Evolutionary conservation across 805 yeast genomes (phyloP).

Genomic region (Peterozyma xylosa): DNA sequence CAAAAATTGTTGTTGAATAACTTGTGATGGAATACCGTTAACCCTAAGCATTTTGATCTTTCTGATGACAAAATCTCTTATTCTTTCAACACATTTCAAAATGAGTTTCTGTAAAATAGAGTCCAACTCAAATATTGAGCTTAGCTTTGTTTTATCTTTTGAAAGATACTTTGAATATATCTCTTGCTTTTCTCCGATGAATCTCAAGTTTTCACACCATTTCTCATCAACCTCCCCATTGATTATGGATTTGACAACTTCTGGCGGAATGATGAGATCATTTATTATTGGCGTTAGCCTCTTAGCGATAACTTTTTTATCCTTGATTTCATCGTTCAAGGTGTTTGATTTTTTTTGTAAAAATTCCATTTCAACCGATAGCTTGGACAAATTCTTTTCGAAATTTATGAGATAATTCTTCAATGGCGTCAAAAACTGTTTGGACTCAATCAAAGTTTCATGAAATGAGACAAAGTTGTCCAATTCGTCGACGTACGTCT

Average conservation of each 20-base stretch:
- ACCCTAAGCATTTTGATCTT: conserved; percentile 64
- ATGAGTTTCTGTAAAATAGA: conserved; percentile 43
- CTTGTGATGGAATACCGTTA: conserved; percentile 64
- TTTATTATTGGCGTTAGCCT: conserved; percentile 69
- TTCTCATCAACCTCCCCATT: conserved; percentile 45
- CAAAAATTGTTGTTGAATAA: conserved; percentile 59
- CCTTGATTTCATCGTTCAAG: conserved; percentile 37
- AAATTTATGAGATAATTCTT: conserved; percentile 46
- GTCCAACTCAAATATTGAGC: conserved; percentile 16
- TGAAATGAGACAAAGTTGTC: conserved; percentile 19
- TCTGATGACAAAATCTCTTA: conserved; percentile 58
- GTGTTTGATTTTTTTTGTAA: conserved; percentile 46
- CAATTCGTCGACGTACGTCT: conserved; percentile 5
- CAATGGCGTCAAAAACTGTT: conserved; percentile 38
- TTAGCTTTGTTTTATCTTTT: conserved; percentile 9
- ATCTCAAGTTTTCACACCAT: conserved; percentile 65
- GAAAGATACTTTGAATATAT: conserved; percentile 36
- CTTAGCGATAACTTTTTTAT: conserved; percentile 38
- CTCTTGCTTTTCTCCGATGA: conserved; percentile 49
- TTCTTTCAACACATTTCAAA: conserved; percentile 63
- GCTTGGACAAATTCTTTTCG: conserved; percentile 44
- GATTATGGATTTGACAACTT: conserved; percentile 48
- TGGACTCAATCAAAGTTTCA: conserved; percentile 20
- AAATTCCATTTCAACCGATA: conserved; percentile 55
- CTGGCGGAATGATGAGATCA: conserved; percentile 72